Evolutionary conservation across 2,329 filamentous ascomycete genomes (phyloP).

Genomic region (Cladophialophora psammophila): DNA sequence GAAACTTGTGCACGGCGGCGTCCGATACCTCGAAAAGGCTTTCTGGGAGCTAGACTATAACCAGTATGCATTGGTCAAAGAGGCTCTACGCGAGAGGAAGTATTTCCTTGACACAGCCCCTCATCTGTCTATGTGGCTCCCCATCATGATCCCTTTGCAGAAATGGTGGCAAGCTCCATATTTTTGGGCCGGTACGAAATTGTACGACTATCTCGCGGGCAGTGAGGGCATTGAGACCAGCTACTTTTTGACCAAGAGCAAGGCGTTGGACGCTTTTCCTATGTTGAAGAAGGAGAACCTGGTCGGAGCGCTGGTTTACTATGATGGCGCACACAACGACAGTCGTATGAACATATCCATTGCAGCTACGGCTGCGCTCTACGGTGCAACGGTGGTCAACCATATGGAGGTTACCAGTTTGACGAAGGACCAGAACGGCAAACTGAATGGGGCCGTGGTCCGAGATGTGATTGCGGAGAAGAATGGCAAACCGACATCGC

Average conservation of each 20-base stretch:
- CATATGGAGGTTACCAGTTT: slow-evolving; percentile 81
- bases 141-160: slow-evolving; percentile 82
- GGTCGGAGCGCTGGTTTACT: slow-evolving; percentile 85
- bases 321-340: slow-evolving; percentile 91
- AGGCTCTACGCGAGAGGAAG: slow-evolving; percentile 81
- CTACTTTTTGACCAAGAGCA: slow-evolving; percentile 86
- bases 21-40: slow-evolving; percentile 85
- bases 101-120: slow-evolving; percentile 85
- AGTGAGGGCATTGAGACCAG: slow-evolving; percentile 87
- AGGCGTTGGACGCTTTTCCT: slow-evolving; percentile 84
- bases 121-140: slow-evolving; percentile 80
- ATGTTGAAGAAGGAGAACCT: slow-evolving; percentile 84
- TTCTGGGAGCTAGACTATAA: slow-evolving; percentile 85
- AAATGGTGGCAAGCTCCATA: slow-evolving; percentile 85
- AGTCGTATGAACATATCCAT: slow-evolving; percentile 91
- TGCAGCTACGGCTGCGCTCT: slow-evolving; percentile 86
- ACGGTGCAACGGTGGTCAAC: slow-evolving; percentile 82
- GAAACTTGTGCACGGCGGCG: slow-evolving; percentile 84
- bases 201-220: slow-evolving; percentile 84
- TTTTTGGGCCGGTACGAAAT: slow-evolving; percentile 75
- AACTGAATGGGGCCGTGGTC: slow-evolving; percentile 74
- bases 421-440: slow-evolving; percentile 75
- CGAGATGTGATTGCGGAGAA: slow-evolving; percentile 73
- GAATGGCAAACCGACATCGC: slow-evolving; percentile 67
- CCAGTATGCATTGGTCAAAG: slow-evolving; percentile 78